Evolutionary conservation across 164 flowering plant genomes (phyloP), one percentile per base, ranked within the genome.

Genomic region (Magnolia officinalis): DNA sequence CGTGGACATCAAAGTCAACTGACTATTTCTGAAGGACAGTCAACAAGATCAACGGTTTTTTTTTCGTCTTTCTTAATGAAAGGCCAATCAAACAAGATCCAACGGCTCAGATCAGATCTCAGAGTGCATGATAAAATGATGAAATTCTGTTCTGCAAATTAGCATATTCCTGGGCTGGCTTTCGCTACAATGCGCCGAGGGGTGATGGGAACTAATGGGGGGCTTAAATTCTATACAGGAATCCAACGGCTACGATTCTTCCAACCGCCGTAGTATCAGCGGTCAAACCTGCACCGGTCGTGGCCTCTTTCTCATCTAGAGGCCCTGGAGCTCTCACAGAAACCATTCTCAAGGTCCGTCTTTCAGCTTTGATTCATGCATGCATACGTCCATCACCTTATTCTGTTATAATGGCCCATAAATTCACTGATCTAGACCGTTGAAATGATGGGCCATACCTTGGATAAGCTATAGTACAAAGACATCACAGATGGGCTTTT

Each of bases 251-350:
- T 16, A 87, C 91, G 4, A 90, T 94, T 72, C 88, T 91, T 74
- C 84, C 89, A 72, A 82, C 92, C 11, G 70, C 73, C 63, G 86
- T 77, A 19, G 78, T 92, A 51, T 63, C 65, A 8, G 78, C 74
- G 1, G 55, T 81, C 55, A 88, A 71, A 71, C 95, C 98, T 9
- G 92, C 96, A 74, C 97, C 97, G 37, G 85, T 77, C 8, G 91
- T 92, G 6, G 96, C 98, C 21, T 81, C 76, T 77, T 94, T 92
- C 82, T 92, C 98, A 14, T 91, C 95, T 2, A 85, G 95, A 77
- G 98, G 98, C 31, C 98, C 97, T 9, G 89, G 89, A 77, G 84
- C 20, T 2, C 79, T 89, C 10, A 86, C 94, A 49, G 90, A 89
- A 81, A 86, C 89, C 78, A 90, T 94, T 82, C 90, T 94, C 63